phyloP scores from a whole-genome alignment of 192 early-diverging fungal genomes.

The Coemansia sp. region DNA sequence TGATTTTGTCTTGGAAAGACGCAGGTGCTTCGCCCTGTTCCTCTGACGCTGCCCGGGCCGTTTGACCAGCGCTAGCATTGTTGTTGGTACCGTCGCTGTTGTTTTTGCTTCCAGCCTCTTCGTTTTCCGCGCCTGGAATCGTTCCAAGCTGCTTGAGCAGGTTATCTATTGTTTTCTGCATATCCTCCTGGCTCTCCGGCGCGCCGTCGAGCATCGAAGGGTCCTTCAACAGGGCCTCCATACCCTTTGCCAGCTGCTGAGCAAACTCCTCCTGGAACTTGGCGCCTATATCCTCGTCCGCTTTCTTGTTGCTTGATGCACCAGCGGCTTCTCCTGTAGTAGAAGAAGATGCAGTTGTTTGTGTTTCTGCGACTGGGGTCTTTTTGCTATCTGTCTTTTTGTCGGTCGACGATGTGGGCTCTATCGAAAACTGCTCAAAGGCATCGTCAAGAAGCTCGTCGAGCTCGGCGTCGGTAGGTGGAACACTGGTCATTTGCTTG shows the following conservation, averaged over 20 bases:
- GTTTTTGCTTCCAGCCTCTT: constrained; percentile 21
- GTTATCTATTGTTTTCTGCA: constrained; percentile 75
- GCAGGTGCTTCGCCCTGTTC: constrained; percentile 4
- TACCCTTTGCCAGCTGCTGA: constrained; percentile 71
- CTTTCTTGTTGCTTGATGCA: not conserved
- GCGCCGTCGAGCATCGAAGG: constrained; percentile 20
- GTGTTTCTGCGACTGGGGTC: not conserved
- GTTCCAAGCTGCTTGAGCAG: constrained; percentile 64
- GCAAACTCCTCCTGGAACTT: constrained; percentile 71
- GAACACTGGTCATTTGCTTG: constrained; percentile 31
- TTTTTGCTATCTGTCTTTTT: constrained; percentile 11
- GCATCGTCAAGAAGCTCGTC: constrained; percentile 75
- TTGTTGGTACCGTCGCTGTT: constrained; percentile 5
- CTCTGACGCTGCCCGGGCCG: not conserved
- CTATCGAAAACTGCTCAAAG: constrained; percentile 68
- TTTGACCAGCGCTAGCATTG: not conserved
- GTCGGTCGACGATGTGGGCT: constrained; percentile 41
- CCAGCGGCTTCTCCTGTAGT: not conserved
- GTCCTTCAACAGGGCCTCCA: constrained; percentile 65
- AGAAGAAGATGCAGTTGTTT: constrained; percentile 1
- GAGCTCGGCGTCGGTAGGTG: constrained; percentile 62
- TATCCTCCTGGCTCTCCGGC: constrained; percentile 48
- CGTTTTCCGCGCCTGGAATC: constrained; percentile 35
- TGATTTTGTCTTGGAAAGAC: constrained; percentile 87
- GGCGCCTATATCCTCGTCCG: constrained; percentile 11